Conservation (phyloP, 2,329 filamentous ascomycete species). For the Penicillium vulpinum region DNA sequence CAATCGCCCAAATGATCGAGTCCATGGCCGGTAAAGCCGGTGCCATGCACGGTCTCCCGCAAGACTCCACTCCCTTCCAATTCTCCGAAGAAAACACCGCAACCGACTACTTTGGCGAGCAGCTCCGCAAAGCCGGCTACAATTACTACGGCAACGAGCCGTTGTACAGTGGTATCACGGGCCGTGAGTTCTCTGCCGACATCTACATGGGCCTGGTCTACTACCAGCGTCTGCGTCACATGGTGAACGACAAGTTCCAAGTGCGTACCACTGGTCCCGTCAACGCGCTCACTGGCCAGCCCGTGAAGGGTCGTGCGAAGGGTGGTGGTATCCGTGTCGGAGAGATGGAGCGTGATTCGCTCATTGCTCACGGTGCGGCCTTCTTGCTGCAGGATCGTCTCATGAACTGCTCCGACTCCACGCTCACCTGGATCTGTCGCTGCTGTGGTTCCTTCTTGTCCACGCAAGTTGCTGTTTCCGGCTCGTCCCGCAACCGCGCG, state of each 20-base stretch:
- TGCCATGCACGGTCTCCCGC: slow-evolving; percentile 89
- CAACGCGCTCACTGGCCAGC: slow-evolving; percentile 86
- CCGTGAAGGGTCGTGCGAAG: slow-evolving; percentile 93
- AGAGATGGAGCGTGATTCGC: slow-evolving; percentile 96
- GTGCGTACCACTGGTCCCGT: slow-evolving; percentile 94
- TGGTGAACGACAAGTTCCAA: slow-evolving; percentile 99
- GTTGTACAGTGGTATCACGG: slow-evolving; percentile 97
- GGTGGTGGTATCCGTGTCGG: slow-evolving; percentile 98
- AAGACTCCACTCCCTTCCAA: slow-evolving; percentile 92
- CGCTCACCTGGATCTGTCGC: slow-evolving; percentile 84
- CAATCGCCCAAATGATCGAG: slow-evolving; percentile 98
- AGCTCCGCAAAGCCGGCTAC: slow-evolving; percentile 91
- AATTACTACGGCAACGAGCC: slow-evolving; percentile 99
- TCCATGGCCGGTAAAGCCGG: slow-evolving; percentile 94
- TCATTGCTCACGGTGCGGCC: slow-evolving; percentile 91
- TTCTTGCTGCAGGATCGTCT: slow-evolving; percentile 93
- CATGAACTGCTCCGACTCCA: slow-evolving; percentile 96
- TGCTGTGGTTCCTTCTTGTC: slow-evolving; percentile 87
- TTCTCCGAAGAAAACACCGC: slow-evolving; percentile 93
- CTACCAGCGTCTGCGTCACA: slow-evolving; percentile 96
- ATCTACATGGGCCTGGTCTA: slow-evolving; percentile 98
- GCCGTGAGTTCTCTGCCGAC: slow-evolving; percentile 87
- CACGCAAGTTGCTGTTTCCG: slow-evolving; percentile 60
- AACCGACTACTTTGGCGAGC: slow-evolving; percentile 91
- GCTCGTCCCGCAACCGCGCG: slow-evolving; percentile 29